Percentiles rank a stretch among this genome's conserved stretches.
Evolutionary conservation across 2,329 filamentous ascomycete species (phyloP).

Genomic region (Claviceps quebecensis): DNA sequence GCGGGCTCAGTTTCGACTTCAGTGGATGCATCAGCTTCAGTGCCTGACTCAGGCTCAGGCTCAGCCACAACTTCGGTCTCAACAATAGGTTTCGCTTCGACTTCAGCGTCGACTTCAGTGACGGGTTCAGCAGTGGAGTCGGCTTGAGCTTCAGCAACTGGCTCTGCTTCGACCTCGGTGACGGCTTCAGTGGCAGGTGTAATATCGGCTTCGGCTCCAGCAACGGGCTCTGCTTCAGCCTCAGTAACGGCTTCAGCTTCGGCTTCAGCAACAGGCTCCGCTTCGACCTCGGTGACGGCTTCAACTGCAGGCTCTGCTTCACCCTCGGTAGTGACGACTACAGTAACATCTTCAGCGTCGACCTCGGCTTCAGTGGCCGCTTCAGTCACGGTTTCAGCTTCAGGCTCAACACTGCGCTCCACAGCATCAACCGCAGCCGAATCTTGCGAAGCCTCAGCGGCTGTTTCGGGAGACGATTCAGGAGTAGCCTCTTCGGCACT

Average conservation of each 20-base stretch:
- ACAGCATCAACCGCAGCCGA: background rate
- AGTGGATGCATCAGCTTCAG: background rate
- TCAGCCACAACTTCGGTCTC: background rate
- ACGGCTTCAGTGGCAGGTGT: background rate
- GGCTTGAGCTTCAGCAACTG: too few species aligned
- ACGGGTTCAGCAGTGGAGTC: background rate
- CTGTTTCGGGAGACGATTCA: slow-evolving; percentile 1
- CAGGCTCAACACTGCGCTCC: background rate
- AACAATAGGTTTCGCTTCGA: background rate
- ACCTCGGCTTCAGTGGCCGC: background rate
- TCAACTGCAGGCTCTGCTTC: background rate
- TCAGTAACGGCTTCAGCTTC: background rate
- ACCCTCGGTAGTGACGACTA: background rate
- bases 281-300: background rate
- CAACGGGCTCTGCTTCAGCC: background rate
- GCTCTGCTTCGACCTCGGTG: too few species aligned
- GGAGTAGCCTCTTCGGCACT: background rate
- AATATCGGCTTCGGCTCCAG: background rate
- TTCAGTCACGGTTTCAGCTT: too few species aligned
- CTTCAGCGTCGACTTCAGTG: background rate
- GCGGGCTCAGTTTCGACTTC: too few species aligned
- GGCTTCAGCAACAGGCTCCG: background rate
- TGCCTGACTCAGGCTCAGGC: background rate
- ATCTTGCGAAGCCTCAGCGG: background rate
- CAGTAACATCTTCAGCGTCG: background rate